Evolutionary conservation across 371 early-diverging fungal species (phyloP), one percentile per base, ranked within the genome.

Genomic region (Nosema muscidifuracis): DNA sequence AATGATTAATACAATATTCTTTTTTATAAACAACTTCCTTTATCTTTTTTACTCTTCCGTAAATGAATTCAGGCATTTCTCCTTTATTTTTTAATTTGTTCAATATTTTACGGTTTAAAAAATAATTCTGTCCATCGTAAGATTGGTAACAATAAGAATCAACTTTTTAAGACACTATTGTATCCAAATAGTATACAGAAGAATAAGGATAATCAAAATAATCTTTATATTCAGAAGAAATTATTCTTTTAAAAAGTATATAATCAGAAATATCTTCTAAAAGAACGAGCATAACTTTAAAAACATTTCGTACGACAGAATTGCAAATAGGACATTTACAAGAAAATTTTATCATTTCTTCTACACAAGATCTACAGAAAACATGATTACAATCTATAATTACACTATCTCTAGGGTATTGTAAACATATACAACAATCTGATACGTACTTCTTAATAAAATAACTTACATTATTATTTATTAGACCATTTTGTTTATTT

Each of bases 121-220:
- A 58, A 36, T 58, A 58, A 34, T 2, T 2, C n/a, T 58, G 58
- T 22, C 58, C 58, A 34, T 58, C 58, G 9, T 2, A 4, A 36
- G 34, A 31, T 34, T 58, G 58, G 18, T 58, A 58, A n/a, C n/a
- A n/a, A n/a, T n/a, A n/a, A n/a, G n/a, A 34, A 58, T 53, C 4
- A 53, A 26, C 4, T 53, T 26, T 26, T 2, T 26, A 53, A 53
- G 24, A 53, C 24, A 12, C 16, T 24, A 7, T 13, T 9, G 12
- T 1, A n/a, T 30, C 36, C 18, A 24, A 16, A 22, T 34, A 58
- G 6, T 58, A 34, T 12, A 58, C 6, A 2, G 31, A 15, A 3
- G 10, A 36, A 58, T 10, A 55, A 6, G 56, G 56, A 55, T 28
- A 55, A 28, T 28, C n/a, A 28, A 55, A 55, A 55, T 55, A 58